Percentiles rank a stretch among this genome's conserved stretches.
Evolutionary conservation across 1,284 basidiomycete genomes (phyloP).

Genomic region (Polyporus tsugae): DNA sequence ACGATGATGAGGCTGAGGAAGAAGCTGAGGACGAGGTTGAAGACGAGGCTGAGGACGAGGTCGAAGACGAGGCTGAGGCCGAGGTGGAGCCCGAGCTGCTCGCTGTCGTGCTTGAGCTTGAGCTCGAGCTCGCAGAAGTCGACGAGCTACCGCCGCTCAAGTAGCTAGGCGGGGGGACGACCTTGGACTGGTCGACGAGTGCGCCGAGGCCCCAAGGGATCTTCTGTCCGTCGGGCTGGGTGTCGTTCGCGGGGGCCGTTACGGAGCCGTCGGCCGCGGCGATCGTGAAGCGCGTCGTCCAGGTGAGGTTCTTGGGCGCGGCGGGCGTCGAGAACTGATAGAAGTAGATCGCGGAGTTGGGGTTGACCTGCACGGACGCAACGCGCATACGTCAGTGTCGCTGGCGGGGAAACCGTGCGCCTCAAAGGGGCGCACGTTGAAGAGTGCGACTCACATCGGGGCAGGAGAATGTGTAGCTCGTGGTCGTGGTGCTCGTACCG

Average conservation of each 20-base stretch:
- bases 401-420: background rate
- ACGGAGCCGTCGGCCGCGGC: conserved; percentile 59
- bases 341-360: conserved; percentile 80
- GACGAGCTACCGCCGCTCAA: conserved; percentile 12
- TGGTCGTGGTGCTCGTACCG: conserved; percentile 56
- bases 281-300: conserved; percentile 88
- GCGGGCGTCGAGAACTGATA: conserved; percentile 71
- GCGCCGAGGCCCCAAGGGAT: conserved; percentile 79
- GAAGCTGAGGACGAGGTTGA: conserved; percentile 8
- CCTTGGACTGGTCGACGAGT: conserved; percentile 53
- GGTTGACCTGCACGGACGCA: conserved; percentile 58
- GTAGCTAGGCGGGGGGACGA: conserved; percentile 40
- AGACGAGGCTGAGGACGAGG: conserved; percentile 3
- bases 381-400: background rate
- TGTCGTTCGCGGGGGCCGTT: conserved; percentile 57
- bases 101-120: background rate
- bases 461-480: conserved; percentile 65
- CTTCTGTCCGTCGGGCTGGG: conserved; percentile 58
- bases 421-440: background rate
- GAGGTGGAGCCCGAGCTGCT: background rate
- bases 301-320: conserved; percentile 52
- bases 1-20: conserved; percentile 1
- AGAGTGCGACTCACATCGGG: conserved; percentile 57
- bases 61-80: background rate
- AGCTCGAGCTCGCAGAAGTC: background rate